Base-by-base conservation (phyloP, 176 grass and related monocot genomes). In the Oryza glumipatula region DNA sequence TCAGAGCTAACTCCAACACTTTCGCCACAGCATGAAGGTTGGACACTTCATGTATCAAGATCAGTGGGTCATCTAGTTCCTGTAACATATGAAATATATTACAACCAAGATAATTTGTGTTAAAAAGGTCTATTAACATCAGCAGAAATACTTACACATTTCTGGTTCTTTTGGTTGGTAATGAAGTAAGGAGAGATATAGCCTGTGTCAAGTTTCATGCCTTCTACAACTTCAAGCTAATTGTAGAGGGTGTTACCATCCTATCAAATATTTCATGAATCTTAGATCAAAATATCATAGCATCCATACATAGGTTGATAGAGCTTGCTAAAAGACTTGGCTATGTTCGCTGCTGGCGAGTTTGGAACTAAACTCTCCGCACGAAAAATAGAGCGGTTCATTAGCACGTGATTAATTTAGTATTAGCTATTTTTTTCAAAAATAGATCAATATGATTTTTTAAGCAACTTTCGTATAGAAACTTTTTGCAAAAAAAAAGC, bases 201-300 rank as follows among this genome's bases (percentile, higher is more conserved):
- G 41, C 90, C 90, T 82, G 69, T 85, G 67, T 92, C 90, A 52
- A 88, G 83, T 54, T 92, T 88, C 90, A 92, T 86, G 64, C 90
- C 90, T 86, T 92, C 86, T 39, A 86, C 79, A 73, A 92, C 82
- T 83, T 92, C 90, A 68, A 92, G 65, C 58, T 92, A 78, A 13
- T 82, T 88, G 43, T 79, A 67, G 5, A 88, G 67, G 1, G 86
- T 88, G 16, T 88, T 92, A 56, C 82, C 82, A 73, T 92, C 90
- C 90, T 92, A 82, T 74, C 7, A 78, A 61, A 83, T 51, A 63
- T 86, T 45, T 11, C 64, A 84, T 0, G 45, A 85, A 83, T n/a
- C 47, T 76, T 61, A 66, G 28, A 63, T 43, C 19, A 68, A 46
- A 11, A 73, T 46, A 63, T 33, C 13, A 65, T 54, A 12, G 28